Evolutionary conservation across 108 stramenopile genomes (phyloP).

Genomic region (Conticribra guillardii): DNA sequence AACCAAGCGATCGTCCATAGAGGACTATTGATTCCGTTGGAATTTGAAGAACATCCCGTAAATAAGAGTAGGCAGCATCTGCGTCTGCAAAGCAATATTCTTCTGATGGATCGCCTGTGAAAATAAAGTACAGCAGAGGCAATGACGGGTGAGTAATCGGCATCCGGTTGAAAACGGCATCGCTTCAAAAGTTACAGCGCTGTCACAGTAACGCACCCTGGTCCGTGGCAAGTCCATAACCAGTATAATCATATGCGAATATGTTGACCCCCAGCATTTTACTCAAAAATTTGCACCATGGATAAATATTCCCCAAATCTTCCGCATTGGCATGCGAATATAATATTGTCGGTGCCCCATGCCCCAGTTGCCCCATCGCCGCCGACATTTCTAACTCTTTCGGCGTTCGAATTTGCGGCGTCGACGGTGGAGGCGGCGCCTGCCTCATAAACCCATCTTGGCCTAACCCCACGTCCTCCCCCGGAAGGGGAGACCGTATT

Average conservation of each 20-base stretch:
- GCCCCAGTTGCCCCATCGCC: slow-evolving; percentile 15
- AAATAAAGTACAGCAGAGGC: slow-evolving; percentile 1
- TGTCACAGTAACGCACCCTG: slow-evolving; percentile 58
- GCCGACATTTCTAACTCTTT: slow-evolving; percentile 45
- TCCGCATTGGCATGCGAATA: slow-evolving; percentile 96
- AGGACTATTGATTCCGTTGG: slow-evolving; percentile 89
- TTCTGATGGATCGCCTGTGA: slow-evolving; percentile 79
- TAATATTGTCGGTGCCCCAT: slow-evolving; percentile 77
- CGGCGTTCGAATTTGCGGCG: slow-evolving; percentile 53
- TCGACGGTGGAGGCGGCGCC: slow-evolving; percentile 17
- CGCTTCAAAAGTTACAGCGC: too few relatives aligned
- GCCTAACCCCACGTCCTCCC: slow-evolving; percentile 26
- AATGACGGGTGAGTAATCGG: too few relatives aligned
- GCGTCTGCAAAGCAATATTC: slow-evolving; percentile 95
- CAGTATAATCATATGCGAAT: slow-evolving; percentile 98
- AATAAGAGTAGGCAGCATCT: slow-evolving; percentile 90
- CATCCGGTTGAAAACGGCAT: too few relatives aligned
- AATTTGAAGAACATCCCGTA: slow-evolving; percentile 72
- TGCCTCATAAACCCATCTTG: not conserved
- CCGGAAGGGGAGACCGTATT: slow-evolving; percentile 44
- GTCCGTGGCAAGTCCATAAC: slow-evolving; percentile 90
- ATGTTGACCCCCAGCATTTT: slow-evolving; percentile 94
- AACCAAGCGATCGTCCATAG: slow-evolving; percentile 93
- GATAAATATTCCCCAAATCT: slow-evolving; percentile 92
- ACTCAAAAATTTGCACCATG: slow-evolving; percentile 90